These are phyloP conservation scores for Microsporum audouinii DNA, from an alignment of 2,329 filamentous ascomycete species.

Conservation along the genomic window DNA sequence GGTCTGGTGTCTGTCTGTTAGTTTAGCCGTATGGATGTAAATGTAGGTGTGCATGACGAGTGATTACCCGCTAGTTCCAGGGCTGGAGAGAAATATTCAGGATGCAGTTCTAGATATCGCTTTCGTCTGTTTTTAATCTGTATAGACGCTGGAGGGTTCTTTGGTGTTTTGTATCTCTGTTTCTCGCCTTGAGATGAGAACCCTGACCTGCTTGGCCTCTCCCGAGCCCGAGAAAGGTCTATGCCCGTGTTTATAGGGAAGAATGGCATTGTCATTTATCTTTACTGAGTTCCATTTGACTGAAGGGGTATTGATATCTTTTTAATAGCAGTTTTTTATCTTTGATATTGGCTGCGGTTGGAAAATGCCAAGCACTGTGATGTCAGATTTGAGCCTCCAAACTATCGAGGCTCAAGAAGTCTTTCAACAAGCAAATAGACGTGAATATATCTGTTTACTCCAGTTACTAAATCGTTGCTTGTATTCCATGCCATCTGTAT, in stretches of 20 bases:
- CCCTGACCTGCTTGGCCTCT: background rate
- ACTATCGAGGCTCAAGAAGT: background rate
- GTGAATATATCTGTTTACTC: background rate
- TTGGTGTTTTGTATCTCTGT: background rate
- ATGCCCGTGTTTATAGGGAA: slow-evolving; percentile 26
- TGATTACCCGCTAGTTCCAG: slow-evolving; percentile 49
- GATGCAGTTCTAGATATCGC: slow-evolving; percentile 61
- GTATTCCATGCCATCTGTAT: too few relatives aligned
- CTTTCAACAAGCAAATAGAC: background rate
- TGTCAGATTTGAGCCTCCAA: background rate
- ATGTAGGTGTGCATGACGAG: slow-evolving; percentile 13
- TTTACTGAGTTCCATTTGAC: background rate
- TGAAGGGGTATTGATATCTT: background rate
- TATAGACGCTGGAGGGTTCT: slow-evolving; percentile 31
- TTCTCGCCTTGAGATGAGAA: background rate
- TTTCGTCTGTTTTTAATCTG: slow-evolving; percentile 63
- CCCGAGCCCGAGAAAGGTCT: background rate
- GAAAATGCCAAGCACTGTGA: background rate
- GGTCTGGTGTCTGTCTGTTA: slow-evolving; percentile 43
- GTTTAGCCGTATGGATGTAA: background rate
- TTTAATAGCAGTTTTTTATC: background rate
- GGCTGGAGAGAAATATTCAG: slow-evolving; percentile 54
- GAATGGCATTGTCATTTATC: slow-evolving; percentile 22
- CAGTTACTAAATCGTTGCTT: background rate
- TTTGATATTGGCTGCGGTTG: background rate